phyloP scores from a whole-genome alignment of 768 basidiomycete species.

The Candolleomyces efflorescens region DNA sequence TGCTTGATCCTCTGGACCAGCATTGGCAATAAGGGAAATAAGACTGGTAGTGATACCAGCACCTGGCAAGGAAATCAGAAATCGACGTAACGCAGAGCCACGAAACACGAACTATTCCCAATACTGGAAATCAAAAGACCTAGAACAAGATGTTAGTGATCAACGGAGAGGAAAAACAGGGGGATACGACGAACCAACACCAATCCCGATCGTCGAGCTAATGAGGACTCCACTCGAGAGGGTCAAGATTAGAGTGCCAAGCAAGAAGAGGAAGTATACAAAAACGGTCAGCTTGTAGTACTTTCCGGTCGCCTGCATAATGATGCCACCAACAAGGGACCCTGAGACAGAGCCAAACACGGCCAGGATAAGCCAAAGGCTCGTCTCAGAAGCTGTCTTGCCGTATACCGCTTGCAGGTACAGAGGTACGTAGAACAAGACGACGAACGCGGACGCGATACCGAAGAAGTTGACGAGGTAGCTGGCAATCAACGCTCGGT shows the following conservation, averaged over 20 bases:
- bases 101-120: constrained; percentile 34
- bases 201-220: constrained; percentile 34
- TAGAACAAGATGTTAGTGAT: too few species aligned
- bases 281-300: constrained; percentile 48
- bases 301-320: constrained; percentile 56
- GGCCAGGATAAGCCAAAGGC: constrained; percentile 47
- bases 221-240: constrained; percentile 36
- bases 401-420: constrained; percentile 56
- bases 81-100: too few species aligned
- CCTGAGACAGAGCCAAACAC: constrained; percentile 46
- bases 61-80: too few species aligned
- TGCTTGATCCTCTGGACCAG: constrained; percentile 56
- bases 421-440: constrained; percentile 51
- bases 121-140: constrained; percentile 31
- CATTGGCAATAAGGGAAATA: constrained; percentile 60
- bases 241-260: constrained; percentile 33
- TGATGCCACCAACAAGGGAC: constrained; percentile 46
- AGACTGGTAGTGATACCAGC: constrained; percentile 50
- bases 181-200: constrained; percentile 31
- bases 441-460: constrained; percentile 37
- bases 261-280: constrained; percentile 33
- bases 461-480: constrained; percentile 61
- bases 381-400: constrained; percentile 43
- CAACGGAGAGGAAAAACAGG: too few species aligned
- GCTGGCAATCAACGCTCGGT: constrained; percentile 44